Percentiles rank a stretch among this genome's conserved stretches.
Conservation (phyloP, 352 stramenopile species). For the Stramenopiles sp. region DNA sequence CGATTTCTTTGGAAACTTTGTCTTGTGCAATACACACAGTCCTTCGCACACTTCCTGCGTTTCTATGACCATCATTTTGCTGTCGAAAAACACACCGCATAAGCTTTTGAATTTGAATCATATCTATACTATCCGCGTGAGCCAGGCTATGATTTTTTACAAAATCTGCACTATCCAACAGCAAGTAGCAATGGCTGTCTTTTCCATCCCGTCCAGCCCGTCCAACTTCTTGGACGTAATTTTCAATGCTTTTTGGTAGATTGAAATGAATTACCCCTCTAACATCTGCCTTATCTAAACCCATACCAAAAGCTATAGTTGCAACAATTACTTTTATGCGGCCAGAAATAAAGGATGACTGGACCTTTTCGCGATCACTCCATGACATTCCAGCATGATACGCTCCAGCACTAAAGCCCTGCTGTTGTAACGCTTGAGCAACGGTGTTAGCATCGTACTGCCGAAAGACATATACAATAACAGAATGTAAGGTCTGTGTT, state of each 20-base stretch:
- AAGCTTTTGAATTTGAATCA: conserved; percentile 33
- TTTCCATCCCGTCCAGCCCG: conserved; percentile 79
- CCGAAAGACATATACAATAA: conserved; percentile 60
- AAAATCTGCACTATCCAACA: conserved; percentile 41
- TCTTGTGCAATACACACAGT: conserved; percentile 18
- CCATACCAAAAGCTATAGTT: conserved; percentile 93
- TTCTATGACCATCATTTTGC: neutral
- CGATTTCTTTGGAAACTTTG: conserved; percentile 34
- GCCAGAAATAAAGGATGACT: conserved; percentile 62
- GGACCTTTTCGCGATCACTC: conserved; percentile 31
- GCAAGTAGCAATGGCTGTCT: conserved; percentile 37
- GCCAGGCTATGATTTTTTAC: conserved; percentile 36
- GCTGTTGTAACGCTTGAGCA: conserved; percentile 34
- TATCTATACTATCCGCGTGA: conserved; percentile 42
- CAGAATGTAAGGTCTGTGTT: conserved; percentile 31
- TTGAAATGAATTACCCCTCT: conserved; percentile 92
- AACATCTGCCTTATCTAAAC: conserved; percentile 94
- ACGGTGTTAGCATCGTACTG: conserved; percentile 49
- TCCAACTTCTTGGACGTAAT: conserved; percentile 93
- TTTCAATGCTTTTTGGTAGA: conserved; percentile 82
- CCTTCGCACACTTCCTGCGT: neutral
- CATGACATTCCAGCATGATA: conserved; percentile 56
- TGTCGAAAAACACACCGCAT: conserved; percentile 27
- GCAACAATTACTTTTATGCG: conserved; percentile 69
- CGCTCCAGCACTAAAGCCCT: conserved; percentile 29